Conservation (phyloP, 805 yeast genomes). For the Candida mattraensis region DNA sequence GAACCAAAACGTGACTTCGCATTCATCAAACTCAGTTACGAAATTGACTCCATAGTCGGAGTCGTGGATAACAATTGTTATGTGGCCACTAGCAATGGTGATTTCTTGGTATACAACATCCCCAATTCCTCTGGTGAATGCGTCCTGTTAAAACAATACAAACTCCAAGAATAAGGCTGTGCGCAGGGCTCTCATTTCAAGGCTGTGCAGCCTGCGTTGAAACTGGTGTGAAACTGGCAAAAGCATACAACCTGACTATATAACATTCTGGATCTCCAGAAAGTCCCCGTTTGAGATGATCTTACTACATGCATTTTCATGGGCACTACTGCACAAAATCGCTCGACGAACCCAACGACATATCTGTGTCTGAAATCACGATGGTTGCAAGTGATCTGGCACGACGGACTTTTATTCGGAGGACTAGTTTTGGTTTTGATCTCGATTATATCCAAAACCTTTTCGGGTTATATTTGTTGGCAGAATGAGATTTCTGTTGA, state of each 20-base stretch:
- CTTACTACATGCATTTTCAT: conserved; percentile 6
- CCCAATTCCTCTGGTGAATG: conserved; percentile 79
- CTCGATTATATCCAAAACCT: no score
- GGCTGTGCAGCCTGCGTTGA: no score
- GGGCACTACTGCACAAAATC: conserved; percentile 23
- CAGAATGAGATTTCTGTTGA: no score
- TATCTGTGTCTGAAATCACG: conserved; percentile 28
- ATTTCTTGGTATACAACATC: conserved; percentile 74
- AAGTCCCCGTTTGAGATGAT: neutral
- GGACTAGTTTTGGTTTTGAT: conserved; percentile 4
- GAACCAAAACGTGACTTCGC: conserved; percentile 95
- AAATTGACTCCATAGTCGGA: conserved; percentile 31
- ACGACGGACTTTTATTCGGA: conserved; percentile 9
- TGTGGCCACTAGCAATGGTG: conserved; percentile 81
- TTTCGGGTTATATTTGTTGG: no score
- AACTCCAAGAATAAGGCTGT: no score
- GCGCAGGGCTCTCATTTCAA: no score
- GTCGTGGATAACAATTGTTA: conserved; percentile 45
- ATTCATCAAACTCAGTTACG: conserved; percentile 58
- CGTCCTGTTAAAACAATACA: conserved; percentile 46
- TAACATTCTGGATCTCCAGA: no score
- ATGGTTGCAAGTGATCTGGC: conserved; percentile 20
- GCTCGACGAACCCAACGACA: conserved; percentile 22
- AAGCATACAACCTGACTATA: no score
- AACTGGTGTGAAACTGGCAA: no score